Conservation (phyloP, 208 protist species). For the Trypanosoma lewisi region DNA sequence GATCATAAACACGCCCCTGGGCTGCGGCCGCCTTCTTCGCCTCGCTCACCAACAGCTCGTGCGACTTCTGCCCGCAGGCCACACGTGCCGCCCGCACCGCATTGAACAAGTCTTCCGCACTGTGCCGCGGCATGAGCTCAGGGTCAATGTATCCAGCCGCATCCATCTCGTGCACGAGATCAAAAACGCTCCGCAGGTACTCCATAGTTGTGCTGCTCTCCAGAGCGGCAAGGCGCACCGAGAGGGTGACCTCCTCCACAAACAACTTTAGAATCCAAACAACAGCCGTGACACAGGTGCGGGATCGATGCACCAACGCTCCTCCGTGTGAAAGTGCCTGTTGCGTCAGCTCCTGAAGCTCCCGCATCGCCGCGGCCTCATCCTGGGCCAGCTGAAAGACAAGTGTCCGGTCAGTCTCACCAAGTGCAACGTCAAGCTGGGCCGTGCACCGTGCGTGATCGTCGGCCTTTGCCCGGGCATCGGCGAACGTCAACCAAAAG, state of each 20-base stretch:
- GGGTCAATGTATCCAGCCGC: slow-evolving; percentile 53
- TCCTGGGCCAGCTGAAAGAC: slow-evolving; percentile 65
- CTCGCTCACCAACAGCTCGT: slow-evolving; percentile 37
- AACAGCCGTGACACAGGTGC: slow-evolving; percentile 49
- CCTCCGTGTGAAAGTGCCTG: slow-evolving; percentile 46
- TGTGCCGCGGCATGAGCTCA: slow-evolving; percentile 39
- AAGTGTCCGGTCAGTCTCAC: slow-evolving; percentile 36
- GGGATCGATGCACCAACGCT: slow-evolving; percentile 43
- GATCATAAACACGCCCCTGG: background rate
- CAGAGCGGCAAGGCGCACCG: slow-evolving; percentile 35
- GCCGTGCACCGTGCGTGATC: slow-evolving; percentile 44
- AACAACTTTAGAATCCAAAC: slow-evolving; percentile 46
- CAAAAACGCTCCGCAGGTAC: slow-evolving; percentile 51
- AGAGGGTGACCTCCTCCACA: slow-evolving; percentile 52
- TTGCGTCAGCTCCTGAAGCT: slow-evolving; percentile 31
- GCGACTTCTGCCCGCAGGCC: slow-evolving; percentile 51
- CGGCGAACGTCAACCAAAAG: slow-evolving; percentile 60
- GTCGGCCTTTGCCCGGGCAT: slow-evolving; percentile 32
- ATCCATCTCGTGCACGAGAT: slow-evolving; percentile 57
- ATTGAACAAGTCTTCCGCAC: slow-evolving; percentile 45
- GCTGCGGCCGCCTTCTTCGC: slow-evolving; percentile 17
- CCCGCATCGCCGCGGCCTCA: slow-evolving; percentile 42
- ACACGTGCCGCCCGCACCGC: slow-evolving; percentile 56
- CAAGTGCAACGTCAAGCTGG: slow-evolving; percentile 42
- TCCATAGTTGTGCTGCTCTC: background rate